Base-by-base conservation (phyloP, 768 basidiomycete genomes). In the Trametes cingulata region DNA sequence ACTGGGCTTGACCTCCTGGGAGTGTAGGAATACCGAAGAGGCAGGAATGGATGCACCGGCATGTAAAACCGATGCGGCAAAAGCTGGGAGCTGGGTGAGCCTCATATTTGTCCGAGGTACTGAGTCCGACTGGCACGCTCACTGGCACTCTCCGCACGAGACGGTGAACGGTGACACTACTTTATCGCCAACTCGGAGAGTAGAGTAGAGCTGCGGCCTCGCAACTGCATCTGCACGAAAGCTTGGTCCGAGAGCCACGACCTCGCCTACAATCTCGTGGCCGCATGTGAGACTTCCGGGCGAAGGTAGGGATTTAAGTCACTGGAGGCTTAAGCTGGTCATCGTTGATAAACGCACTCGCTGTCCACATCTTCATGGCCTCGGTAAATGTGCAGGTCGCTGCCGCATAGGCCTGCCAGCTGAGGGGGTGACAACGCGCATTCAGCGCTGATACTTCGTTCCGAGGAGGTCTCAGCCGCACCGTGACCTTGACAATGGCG, bases 81-180 rank as follows among this genome's bases (percentile, higher is more conserved):
- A 84, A 82, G 50, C 91, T 93, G 51, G 27, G 52, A 27, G 55
- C 35, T 15, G 53, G 15, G 15, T 20, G 14, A 27, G 41, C 4
- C 27, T 36, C 49, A 29, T 3, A 40, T 5, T 14, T 6, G n/a
- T 1, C 35, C 25, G 14, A 24, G 33, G 39, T n/a, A 42, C 0
- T 2, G 20, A 25, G 52, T 7, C n/a, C n/a, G n/a, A n/a, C n/a
- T n/a, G n/a, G n/a, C n/a, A n/a, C n/a, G 79, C 85, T 68, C 60
- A 93, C 90, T 86, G 83, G 80, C 91, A 93, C 68, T 92, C 90
- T n/a, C 86, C 87, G 64, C 91, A 93, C 49, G 84, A 89, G n/a
- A 82, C 79, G 0, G 90, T 90, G 72, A 92, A 93, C 2, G 91
- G 88, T 1, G 89, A 85, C 22, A 93, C 85, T 14, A 93, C 87